phyloP scores from a whole-genome alignment of 352 stramenopile genomes.

The Elongisporangium prolatum region DNA sequence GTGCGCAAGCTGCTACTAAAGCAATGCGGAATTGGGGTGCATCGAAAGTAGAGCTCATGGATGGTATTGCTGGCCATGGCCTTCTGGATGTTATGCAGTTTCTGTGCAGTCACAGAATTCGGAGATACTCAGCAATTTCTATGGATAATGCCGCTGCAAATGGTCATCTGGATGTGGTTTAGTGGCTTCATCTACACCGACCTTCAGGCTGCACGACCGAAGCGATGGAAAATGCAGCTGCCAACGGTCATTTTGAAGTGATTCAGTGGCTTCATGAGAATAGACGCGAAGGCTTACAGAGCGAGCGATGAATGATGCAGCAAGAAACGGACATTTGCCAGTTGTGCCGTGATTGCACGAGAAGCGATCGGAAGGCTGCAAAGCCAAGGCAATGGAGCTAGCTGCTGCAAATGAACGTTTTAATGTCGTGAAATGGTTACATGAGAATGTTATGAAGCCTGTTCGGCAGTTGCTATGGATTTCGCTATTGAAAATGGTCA shows the following conservation, averaged over 20 bases:
- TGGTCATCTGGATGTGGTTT: slow-evolving; percentile 12
- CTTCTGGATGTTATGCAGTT: too few species aligned
- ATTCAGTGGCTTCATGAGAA: slow-evolving; percentile 47
- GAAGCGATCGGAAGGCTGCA: slow-evolving; percentile 23
- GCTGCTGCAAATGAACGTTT: slow-evolving; percentile 26
- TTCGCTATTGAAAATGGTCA: too few species aligned
- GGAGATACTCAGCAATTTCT: too few species aligned
- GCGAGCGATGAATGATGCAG: slow-evolving; percentile 21
- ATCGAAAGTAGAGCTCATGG: too few species aligned
- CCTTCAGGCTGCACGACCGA: slow-evolving; percentile 30
- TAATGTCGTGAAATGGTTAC: slow-evolving; percentile 30
- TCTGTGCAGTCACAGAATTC: too few species aligned
- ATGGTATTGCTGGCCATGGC: not conserved
- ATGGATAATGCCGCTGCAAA: not conserved
- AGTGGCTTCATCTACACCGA: slow-evolving; percentile 32
- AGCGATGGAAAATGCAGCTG: slow-evolving; percentile 41
- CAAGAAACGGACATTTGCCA: slow-evolving; percentile 28
- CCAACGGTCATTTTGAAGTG: slow-evolving; percentile 42
- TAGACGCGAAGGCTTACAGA: slow-evolving; percentile 28
- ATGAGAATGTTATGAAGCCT: too few species aligned
- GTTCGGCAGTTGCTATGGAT: too few species aligned
- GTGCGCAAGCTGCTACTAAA: too few species aligned
- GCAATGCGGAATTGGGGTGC: too few species aligned
- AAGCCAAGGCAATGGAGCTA: slow-evolving; percentile 18
- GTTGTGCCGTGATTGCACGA: slow-evolving; percentile 36